Percentiles rank a stretch among this genome's conserved stretches.
Evolutionary conservation across 2,329 filamentous ascomycete species (phyloP).

Genomic region (Neofusicoccum sp.): DNA sequence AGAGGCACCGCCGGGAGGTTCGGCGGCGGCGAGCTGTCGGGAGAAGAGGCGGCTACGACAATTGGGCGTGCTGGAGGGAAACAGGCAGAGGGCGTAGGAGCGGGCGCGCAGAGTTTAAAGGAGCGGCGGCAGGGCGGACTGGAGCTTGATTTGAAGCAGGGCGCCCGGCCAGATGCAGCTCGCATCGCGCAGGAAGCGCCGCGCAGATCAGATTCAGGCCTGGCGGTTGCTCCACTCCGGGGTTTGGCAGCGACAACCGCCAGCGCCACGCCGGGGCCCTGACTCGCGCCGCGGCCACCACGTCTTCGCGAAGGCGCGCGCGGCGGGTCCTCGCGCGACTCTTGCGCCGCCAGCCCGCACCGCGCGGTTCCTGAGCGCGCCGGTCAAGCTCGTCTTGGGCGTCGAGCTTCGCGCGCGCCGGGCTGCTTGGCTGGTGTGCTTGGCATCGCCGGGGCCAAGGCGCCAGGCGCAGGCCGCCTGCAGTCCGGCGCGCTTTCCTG

Average conservation of each 20-base stretch:
- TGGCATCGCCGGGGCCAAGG: background rate
- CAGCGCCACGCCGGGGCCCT: background rate
- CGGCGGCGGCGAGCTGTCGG: constrained; percentile 5
- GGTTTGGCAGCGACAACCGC: constrained; percentile 7
- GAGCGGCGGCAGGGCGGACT: background rate
- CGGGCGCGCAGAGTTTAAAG: background rate
- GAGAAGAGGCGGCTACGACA: background rate
- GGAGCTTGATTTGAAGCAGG: background rate
- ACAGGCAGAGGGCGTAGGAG: background rate
- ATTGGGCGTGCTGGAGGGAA: background rate
- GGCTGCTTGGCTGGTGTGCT: constrained; percentile 1
- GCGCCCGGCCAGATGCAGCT: background rate
- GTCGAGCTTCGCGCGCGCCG: background rate
- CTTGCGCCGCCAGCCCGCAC: background rate
- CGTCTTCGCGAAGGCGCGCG: background rate
- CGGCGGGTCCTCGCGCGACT: background rate
- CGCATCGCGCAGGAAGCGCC: constrained; percentile 1
- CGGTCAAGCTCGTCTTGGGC: constrained; percentile 5
- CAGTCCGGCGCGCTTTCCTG: constrained; percentile 4
- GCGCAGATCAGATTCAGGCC: constrained; percentile 1
- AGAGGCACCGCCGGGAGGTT: background rate
- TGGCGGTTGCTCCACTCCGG: constrained; percentile 6
- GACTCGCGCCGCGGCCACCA: background rate
- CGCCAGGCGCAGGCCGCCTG: too few species aligned
- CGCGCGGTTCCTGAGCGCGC: background rate